A percentile compares a stretch with the other conserved stretches of the same genome.
Evolutionary conservation across 345 rosid species (phyloP).

Genomic region (Melastoma malabathricum): DNA sequence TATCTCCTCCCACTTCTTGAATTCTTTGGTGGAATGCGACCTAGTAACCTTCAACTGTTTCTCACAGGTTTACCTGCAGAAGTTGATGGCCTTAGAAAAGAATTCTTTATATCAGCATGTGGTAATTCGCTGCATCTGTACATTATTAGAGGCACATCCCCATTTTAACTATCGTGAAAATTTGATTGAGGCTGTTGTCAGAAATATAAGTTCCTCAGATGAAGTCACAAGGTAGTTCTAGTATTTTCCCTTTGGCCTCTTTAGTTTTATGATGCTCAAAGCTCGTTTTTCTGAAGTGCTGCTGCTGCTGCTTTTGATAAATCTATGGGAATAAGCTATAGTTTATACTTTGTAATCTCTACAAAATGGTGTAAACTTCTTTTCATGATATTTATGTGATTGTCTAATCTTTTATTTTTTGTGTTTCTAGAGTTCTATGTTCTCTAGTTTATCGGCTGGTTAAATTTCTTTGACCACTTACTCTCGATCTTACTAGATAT

Average conservation of each 20-base stretch:
- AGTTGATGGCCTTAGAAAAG: constrained; percentile 43
- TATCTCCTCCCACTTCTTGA: background rate
- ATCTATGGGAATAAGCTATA: too few species aligned
- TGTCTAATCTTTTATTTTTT: too few species aligned
- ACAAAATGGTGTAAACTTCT: too few species aligned
- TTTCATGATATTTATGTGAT: too few species aligned
- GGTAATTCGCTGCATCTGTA: constrained; percentile 61
- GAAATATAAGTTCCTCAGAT: constrained; percentile 67
- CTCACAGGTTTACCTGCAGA: constrained; percentile 65
- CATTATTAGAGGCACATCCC: constrained; percentile 72
- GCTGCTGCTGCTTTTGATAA: too few species aligned
- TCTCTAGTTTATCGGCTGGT: background rate
- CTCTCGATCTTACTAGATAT: background rate
- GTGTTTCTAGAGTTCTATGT: background rate
- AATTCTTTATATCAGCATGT: constrained; percentile 45
- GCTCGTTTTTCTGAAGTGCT: too few species aligned
- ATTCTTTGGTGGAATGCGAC: background rate
- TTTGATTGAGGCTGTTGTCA: constrained; percentile 55
- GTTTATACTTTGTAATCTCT: too few species aligned
- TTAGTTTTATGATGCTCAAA: background rate
- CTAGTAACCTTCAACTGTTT: background rate
- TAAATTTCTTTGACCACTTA: too few species aligned
- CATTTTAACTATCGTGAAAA: constrained; percentile 81
- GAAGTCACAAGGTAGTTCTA: constrained; percentile 55
- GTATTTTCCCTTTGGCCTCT: background rate